Evolutionary conservation across 352 stramenopile species (phyloP).

Genomic region (Plasmopara muralis): DNA sequence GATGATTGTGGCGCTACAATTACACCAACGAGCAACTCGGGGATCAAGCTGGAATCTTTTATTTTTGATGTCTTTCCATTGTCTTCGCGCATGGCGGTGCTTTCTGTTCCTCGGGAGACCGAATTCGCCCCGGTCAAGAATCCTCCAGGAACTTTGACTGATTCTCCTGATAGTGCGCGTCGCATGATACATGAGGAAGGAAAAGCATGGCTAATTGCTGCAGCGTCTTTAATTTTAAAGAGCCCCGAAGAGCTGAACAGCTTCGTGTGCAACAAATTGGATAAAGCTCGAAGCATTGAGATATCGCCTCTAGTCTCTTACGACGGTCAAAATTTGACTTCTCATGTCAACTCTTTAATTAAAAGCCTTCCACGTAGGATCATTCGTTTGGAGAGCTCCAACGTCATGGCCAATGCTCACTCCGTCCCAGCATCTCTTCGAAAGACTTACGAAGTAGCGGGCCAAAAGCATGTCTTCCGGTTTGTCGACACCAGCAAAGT

Average conservation of each 20-base stretch:
- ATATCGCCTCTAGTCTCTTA: constrained; percentile 78
- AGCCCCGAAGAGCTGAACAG: constrained; percentile 15
- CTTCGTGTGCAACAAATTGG: constrained; percentile 35
- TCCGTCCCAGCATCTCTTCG: constrained; percentile 37
- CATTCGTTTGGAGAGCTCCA: constrained; percentile 35
- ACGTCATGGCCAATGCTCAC: constrained; percentile 12
- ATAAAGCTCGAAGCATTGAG: constrained; percentile 34
- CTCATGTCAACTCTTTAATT: constrained; percentile 22
- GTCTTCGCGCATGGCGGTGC: constrained; percentile 88
- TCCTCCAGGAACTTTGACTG: constrained; percentile 45
- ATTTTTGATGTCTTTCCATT: constrained; percentile 99
- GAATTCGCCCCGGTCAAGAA: constrained; percentile 92
- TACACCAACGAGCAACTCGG: constrained; percentile 83
- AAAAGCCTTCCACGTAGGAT: constrained; percentile 17
- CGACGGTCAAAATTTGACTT: constrained; percentile 60
- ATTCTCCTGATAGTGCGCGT: constrained; percentile 81
- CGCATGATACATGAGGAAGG: constrained; percentile 50
- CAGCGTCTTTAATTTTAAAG: constrained; percentile 34
- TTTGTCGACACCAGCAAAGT: constrained; percentile 39
- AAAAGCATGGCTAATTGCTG: constrained; percentile 53
- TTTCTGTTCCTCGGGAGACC: constrained; percentile 85
- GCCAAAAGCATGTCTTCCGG: constrained; percentile 41
- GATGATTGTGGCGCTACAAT: constrained; percentile 77
- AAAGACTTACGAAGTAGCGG: constrained; percentile 22
- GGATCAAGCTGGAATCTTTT: constrained; percentile 98